phyloP scores from a whole-genome alignment of 192 early-diverging fungal genomes.

The Lobosporangium transversale region DNA sequence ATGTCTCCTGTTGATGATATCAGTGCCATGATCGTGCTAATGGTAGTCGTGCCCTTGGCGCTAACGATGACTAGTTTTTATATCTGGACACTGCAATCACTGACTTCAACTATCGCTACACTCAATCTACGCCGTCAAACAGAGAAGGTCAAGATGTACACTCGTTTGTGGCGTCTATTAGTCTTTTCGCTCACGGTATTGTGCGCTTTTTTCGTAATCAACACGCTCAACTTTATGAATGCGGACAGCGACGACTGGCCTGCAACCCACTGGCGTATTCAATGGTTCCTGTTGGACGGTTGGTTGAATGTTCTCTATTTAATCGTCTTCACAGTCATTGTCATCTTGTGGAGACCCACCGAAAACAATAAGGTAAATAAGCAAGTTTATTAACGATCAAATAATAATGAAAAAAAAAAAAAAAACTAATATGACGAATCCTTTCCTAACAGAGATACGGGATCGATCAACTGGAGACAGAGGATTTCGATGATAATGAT shows the following conservation, averaged over 20 bases:
- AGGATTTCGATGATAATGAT: conserved; percentile 70
- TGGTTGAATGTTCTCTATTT: conserved; percentile 93
- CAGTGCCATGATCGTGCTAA: conserved; percentile 72
- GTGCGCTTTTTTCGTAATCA: conserved; percentile 82
- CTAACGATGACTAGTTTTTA: conserved; percentile 94
- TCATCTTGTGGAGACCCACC: conserved; percentile 93
- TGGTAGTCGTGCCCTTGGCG: conserved; percentile 89
- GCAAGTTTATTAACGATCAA: too few relatives aligned
- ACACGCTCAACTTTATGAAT: conserved; percentile 79
- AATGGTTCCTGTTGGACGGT: conserved; percentile 94
- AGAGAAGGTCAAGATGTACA: conserved; percentile 94
- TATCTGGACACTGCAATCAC: conserved; percentile 89
- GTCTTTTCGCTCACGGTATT: conserved; percentile 79
- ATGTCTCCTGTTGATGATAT: conserved; percentile 77
- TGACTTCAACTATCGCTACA: conserved; percentile 79
- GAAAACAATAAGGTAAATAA: conserved; percentile 75
- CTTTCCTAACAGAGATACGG: conserved; percentile 78
- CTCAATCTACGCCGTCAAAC: conserved; percentile 83
- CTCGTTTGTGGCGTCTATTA: conserved; percentile 80
- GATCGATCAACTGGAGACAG: conserved; percentile 80
- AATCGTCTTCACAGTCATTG: conserved; percentile 78
- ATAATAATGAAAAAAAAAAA: too few relatives aligned
- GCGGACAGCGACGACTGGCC: conserved; percentile 72
- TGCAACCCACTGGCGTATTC: conserved; percentile 81
- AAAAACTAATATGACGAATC: too few relatives aligned